Evolutionary conservation across 139 green algal species (phyloP).

Genomic region (Micractinium sp.): DNA sequence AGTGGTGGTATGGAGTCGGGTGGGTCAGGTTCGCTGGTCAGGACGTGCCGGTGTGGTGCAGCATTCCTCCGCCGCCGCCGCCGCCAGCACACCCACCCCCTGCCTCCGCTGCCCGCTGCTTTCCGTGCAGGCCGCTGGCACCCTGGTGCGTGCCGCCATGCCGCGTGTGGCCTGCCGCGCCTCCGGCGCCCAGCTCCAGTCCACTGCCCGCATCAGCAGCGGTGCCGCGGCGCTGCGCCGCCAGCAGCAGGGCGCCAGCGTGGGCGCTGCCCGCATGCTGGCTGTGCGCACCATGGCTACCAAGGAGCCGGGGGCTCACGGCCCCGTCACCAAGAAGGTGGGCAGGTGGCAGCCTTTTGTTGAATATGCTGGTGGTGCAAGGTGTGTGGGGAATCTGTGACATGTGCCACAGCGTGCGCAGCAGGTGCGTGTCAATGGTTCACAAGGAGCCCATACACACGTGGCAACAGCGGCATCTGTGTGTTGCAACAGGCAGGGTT

Average conservation of each 20-base stretch:
- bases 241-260: not conserved
- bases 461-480: no score
- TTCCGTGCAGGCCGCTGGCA: not conserved
- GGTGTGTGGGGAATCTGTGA: no score
- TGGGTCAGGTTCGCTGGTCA: no score
- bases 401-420: no score
- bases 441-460: no score
- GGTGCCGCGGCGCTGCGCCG: conserved; percentile 7
- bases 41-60: not conserved
- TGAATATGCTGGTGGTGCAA: no score
- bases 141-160: not conserved
- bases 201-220: not conserved
- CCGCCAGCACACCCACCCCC: not conserved
- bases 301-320: not conserved
- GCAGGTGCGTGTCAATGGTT: no score
- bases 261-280: not conserved
- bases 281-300: conserved; percentile 22
- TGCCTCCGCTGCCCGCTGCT: not conserved
- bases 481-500: no score
- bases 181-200: conserved; percentile 1
- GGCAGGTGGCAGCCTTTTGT: no score
- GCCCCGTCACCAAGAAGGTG: conserved; percentile 40
- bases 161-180: not conserved
- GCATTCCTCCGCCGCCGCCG: not conserved
- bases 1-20: not conserved